A percentile compares a stretch with the other conserved stretches of the same genome.
These are phyloP conservation scores for Lobulomyces angularis DNA, from an alignment of 192 early-diverging fungal species.

Conservation along the genomic window DNA sequence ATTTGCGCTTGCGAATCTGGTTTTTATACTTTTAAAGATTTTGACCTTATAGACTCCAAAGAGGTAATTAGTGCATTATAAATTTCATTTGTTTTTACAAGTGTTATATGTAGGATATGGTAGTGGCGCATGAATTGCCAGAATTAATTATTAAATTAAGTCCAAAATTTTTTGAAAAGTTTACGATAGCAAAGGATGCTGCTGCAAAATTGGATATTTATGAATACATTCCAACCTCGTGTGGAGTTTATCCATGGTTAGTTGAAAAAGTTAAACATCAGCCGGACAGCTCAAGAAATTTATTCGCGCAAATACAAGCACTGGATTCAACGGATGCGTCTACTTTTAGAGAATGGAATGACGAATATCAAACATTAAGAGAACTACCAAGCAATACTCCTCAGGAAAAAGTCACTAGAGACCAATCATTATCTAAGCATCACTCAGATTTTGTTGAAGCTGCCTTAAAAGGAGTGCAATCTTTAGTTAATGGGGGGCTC, in stretches of 20 bases:
- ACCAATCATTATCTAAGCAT: conserved; percentile 68
- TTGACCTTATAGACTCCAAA: conserved; percentile 1
- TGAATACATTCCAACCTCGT: conserved; percentile 43
- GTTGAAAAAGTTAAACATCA: conserved; percentile 38
- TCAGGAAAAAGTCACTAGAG: conserved; percentile 75
- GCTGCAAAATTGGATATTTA: too few species aligned
- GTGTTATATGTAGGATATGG: too few species aligned
- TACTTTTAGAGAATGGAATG: conserved; percentile 89
- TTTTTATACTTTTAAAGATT: too few species aligned
- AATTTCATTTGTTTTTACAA: too few species aligned
- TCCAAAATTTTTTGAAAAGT: too few species aligned
- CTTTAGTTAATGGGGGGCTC: conserved; percentile 69
- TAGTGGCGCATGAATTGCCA: too few species aligned
- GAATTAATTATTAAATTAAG: too few species aligned
- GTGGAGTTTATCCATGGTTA: conserved; percentile 71
- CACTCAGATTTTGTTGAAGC: conserved; percentile 89
- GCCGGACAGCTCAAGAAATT: conserved; percentile 46
- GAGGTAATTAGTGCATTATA: conserved; percentile 1
- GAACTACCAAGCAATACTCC: conserved; percentile 65
- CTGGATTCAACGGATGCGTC: conserved; percentile 33
- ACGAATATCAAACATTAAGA: conserved; percentile 80
- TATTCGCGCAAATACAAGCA: conserved; percentile 49
- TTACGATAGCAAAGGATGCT: conserved; percentile 1
- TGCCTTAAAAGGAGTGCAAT: conserved; percentile 69
- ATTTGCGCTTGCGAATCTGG: conserved; percentile 76